These are phyloP conservation scores for Xerocomellus dryophilus DNA, from an alignment of 768 basidiomycete genomes.

Conservation along the genomic window DNA sequence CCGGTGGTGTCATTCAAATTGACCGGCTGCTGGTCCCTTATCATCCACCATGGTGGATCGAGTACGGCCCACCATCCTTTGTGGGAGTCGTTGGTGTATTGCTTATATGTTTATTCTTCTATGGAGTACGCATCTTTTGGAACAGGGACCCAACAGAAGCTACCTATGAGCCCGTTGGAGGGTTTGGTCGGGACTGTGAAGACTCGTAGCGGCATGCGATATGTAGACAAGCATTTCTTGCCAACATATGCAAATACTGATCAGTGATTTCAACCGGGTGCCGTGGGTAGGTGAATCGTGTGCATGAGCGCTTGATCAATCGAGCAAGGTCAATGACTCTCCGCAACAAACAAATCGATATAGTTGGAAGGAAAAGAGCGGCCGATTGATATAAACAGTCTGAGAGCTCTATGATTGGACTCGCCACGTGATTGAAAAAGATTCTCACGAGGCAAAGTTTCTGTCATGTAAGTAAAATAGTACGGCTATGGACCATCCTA, in stretches of 20 bases:
- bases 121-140: conserved; percentile 71
- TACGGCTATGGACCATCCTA: no score
- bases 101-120: conserved; percentile 67
- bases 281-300: conserved; percentile 22
- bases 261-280: conserved; percentile 1
- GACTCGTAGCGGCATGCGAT: conserved; percentile 24
- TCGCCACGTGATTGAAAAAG: no score
- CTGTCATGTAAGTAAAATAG: no score
- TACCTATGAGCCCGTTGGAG: conserved; percentile 87
- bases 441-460: no score
- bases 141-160: conserved; percentile 73
- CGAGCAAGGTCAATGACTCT: no score
- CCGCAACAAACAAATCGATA: no score
- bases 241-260: conserved; percentile 5
- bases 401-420: no score
- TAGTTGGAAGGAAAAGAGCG: no score
- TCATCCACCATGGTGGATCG: conserved; percentile 78
- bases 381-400: no score
- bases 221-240: conserved; percentile 22
- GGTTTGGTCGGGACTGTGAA: conserved; percentile 59
- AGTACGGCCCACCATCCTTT: conserved; percentile 67
- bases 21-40: conserved; percentile 84
- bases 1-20: conserved; percentile 87
- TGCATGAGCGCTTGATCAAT: no score
- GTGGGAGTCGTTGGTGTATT: conserved; percentile 58